Evolutionary conservation across 495 filamentous ascomycete genomes (phyloP), one percentile per base, ranked within the genome.

Genomic region (Penicillium cosmopolitanum): DNA sequence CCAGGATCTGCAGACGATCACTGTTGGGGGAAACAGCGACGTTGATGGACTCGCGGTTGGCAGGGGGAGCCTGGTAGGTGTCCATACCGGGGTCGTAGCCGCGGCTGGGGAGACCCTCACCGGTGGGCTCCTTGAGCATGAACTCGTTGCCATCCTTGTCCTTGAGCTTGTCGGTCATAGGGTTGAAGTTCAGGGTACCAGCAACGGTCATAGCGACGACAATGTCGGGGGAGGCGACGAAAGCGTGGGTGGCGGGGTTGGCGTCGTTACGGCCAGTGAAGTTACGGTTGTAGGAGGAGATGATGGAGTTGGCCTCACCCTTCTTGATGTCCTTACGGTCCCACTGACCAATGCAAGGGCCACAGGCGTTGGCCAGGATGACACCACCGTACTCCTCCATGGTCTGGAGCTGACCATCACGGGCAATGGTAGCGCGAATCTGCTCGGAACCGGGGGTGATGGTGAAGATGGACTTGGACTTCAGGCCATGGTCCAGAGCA

Each of bases 251-350:
- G 51, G 95, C 93, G 43, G 95, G 96, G 84, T 99, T 99, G 66
- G 94, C 95, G 68, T 98, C 95, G 79, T 98, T 98, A 78, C 95
- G 93, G 65, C 95, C 95, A 66, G 94, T 98, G 83, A 99, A 99
- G 86, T 99, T 99, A 79, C 95, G 92, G 86, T 96, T 96, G 86
- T 96, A 95, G 43, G 92, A 96, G 35, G 91, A 96, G 73, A 96
- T 84, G 77, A 97, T 97, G 16, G 92, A 94, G 86, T 98, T 98
- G 64, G 92, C 79, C 72, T 93, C 91, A 64, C 96, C 96, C 87
- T 98, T 98, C 85, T 93, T 91, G 38, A 97, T 91, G 63, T 98
- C 94, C 68, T 80, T 81, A 68, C 94, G 90, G 76, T 97, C 92
- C 95, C 95, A 98, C 80, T 98, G 95, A 58, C 82, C 83, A 72